Evolutionary conservation across 176 grass and related monocot species (phyloP).

Genomic region (Hsuehochloa calcarea): DNA sequence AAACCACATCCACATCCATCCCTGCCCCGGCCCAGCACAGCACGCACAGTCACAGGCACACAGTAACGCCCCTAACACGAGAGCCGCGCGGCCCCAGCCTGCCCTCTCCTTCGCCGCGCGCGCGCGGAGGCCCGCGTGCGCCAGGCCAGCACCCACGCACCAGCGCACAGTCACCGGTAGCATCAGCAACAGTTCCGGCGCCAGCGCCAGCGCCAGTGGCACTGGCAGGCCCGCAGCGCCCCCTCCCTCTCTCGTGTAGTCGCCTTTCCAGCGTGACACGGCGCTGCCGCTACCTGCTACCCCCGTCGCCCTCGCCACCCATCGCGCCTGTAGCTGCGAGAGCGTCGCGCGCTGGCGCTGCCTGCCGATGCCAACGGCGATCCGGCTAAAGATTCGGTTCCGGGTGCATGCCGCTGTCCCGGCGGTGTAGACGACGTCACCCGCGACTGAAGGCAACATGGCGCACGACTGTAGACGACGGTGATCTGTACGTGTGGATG

Average conservation of each 20-base stretch:
- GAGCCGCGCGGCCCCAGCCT: background rate
- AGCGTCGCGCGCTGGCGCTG: background rate
- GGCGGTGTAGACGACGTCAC: slow-evolving; percentile 32
- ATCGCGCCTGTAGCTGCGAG: slow-evolving; percentile 22
- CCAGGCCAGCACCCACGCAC: background rate
- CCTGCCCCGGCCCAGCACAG: slow-evolving; percentile 13
- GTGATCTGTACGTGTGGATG: background rate
- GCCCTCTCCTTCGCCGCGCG: background rate
- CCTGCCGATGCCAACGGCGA: background rate
- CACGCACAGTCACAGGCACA: slow-evolving; percentile 21
- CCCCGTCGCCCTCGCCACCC: slow-evolving; percentile 1
- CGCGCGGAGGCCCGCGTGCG: slow-evolving; percentile 29
- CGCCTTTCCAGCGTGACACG: background rate
- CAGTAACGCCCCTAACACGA: background rate
- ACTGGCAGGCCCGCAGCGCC: background rate
- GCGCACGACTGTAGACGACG: background rate
- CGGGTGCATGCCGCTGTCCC: background rate
- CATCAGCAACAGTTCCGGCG: slow-evolving; percentile 37
- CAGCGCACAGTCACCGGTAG: slow-evolving; percentile 9
- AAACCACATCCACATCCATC: background rate
- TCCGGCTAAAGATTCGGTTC: background rate
- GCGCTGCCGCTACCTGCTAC: background rate
- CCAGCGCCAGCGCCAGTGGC: background rate
- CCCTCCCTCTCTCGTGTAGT: background rate
- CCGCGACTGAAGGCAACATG: background rate